phyloP scores from a whole-genome alignment of 192 early-diverging fungal species.

The Cladochytrium replicatum region DNA sequence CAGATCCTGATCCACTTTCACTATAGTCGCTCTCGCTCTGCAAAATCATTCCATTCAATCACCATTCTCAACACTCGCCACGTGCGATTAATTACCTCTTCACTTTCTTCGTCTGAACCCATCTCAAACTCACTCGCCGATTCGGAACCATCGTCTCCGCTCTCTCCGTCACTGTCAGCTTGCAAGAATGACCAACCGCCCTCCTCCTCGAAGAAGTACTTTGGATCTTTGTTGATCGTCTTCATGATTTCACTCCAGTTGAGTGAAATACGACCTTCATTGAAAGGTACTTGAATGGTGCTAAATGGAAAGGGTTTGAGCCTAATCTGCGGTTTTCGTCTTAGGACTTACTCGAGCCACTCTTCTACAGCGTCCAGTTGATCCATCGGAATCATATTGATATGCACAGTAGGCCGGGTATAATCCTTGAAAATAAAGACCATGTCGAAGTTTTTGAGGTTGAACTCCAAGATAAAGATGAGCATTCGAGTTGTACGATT shows the following conservation, averaged over 20 bases:
- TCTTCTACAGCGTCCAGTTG: slow-evolving; percentile 91
- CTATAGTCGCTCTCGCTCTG: too few species aligned
- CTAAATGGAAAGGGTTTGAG: slow-evolving; percentile 21
- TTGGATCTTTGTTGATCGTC: slow-evolving; percentile 87
- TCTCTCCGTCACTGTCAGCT: too few species aligned
- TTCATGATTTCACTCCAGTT: slow-evolving; percentile 98
- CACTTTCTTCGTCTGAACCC: too few species aligned
- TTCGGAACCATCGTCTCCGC: too few species aligned
- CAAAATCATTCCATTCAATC: too few species aligned
- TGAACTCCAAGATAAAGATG: slow-evolving; percentile 54
- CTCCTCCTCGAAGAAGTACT: slow-evolving; percentile 74
- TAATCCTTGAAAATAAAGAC: slow-evolving; percentile 97
- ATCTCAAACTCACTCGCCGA: too few species aligned
- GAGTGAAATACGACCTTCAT: slow-evolving; percentile 88
- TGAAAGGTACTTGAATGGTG: slow-evolving; percentile 83
- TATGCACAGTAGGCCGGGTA: slow-evolving; percentile 74
- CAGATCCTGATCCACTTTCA: too few species aligned
- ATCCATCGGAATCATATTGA: slow-evolving; percentile 88
- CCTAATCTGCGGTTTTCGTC: too few species aligned
- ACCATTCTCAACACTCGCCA: too few species aligned
- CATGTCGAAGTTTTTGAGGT: slow-evolving; percentile 96
- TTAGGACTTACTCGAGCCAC: slow-evolving; percentile 66
- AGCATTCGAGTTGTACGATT: neutral
- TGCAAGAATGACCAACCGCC: slow-evolving; percentile 91
- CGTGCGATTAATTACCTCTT: too few species aligned